Evolutionary conservation across 345 rosid genomes (phyloP), one percentile per base, ranked within the genome.

Genomic region (Pugionium cornutum): DNA sequence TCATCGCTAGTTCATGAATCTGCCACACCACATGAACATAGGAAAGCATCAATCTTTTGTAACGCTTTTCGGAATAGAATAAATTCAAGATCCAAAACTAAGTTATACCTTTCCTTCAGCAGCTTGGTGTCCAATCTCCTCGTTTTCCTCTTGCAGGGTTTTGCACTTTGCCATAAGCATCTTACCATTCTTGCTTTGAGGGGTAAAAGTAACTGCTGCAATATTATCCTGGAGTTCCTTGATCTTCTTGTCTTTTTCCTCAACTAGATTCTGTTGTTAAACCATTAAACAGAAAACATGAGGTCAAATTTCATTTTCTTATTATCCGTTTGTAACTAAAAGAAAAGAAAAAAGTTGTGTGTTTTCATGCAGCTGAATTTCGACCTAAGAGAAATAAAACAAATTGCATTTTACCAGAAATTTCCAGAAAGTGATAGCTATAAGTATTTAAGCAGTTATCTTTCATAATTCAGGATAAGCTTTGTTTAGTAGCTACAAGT

Each of bases 131-230:
- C 97, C 99, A 68, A 95, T 89, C 80, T 95, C 99, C 71, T 91
- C 96, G 67, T 95, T 95, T 83, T 95, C 99, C 77, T 91, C 99
- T 73, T 83, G 92, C 73, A 89, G 69, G 47, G 99, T 91, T 76
- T 82, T 85, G 67, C 97, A 91, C 72, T 95, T 95, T 10, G 91
- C 89, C 95, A 95, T 85, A 70, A 95, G 84, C 92, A 91, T 83
- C 80, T 78, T 90, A n/a, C 99, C 99, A 88, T 77, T 88, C 83
- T 85, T 86, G 83, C 97, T 86, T 69, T 82, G 83, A 25, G 96
- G 83, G 51, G 99, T 94, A 56, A 94, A 95, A 78, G 79, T 86
- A 70, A 90, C 85, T 27, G 96, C 96, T 34, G 86, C 83, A 78
- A 87, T 83, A 70, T 82, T 86, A 76, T 91, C 96, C 83, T 88